Conservation (phyloP, 805 yeast genomes). For the Hagleromyces aurorensis region DNA sequence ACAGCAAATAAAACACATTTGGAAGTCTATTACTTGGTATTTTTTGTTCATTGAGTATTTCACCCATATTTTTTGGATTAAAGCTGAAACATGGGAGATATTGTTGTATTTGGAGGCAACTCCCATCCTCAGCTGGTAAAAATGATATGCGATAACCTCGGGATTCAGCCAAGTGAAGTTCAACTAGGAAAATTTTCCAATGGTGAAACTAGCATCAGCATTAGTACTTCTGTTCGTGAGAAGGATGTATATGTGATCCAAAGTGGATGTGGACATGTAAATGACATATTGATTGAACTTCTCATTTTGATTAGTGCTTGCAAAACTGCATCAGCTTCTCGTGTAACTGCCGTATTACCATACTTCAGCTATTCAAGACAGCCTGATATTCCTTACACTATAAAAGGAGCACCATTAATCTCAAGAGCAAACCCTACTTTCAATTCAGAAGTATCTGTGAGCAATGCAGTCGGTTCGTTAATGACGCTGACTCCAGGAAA, state of each 20-base stretch:
- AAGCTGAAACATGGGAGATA: slow-evolving; percentile 53
- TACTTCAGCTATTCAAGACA: slow-evolving; percentile 93
- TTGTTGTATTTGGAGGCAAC: slow-evolving; percentile 83
- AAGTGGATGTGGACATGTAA: slow-evolving; percentile 78
- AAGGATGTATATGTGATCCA: slow-evolving; percentile 92
- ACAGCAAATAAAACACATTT: too few species aligned
- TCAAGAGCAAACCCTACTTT: slow-evolving; percentile 36
- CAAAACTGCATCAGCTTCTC: slow-evolving; percentile 79
- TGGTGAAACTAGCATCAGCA: slow-evolving; percentile 88
- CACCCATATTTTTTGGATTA: too few species aligned
- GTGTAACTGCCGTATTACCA: slow-evolving; percentile 89
- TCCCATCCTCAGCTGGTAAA: slow-evolving; percentile 76
- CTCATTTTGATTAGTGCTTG: slow-evolving; percentile 85
- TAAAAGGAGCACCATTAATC: slow-evolving; percentile 62
- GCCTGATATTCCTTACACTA: slow-evolving; percentile 83
- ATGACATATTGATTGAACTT: slow-evolving; percentile 77
- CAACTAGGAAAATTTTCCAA: slow-evolving; percentile 64
- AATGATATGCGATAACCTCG: slow-evolving; percentile 67
- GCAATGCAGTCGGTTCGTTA: slow-evolving; percentile 36
- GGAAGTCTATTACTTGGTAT: too few species aligned
- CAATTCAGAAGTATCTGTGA: slow-evolving; percentile 44
- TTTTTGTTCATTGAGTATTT: too few species aligned
- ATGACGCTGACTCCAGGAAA: slow-evolving; percentile 23
- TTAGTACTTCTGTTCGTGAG: slow-evolving; percentile 85
- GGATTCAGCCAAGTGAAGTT: slow-evolving; percentile 65